Percentiles rank a stretch among this genome's conserved stretches.
phyloP scores from a whole-genome alignment of 148 eudicot species.

The Hydrangea macrophylla region DNA sequence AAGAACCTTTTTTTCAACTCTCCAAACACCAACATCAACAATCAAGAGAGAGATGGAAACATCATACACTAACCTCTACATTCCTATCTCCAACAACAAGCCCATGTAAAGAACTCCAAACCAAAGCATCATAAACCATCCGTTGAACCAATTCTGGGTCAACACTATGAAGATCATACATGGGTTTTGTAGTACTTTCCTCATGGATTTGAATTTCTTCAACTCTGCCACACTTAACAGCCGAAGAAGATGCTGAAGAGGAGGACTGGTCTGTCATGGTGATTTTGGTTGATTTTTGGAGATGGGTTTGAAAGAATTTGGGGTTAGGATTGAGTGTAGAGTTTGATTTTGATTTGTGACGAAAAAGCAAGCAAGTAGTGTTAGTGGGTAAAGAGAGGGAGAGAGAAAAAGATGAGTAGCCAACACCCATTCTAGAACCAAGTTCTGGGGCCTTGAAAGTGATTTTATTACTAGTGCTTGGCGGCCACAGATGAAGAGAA shows the following conservation, averaged over 20 bases:
- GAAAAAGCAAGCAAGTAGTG: slow-evolving; percentile 1
- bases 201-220: slow-evolving; percentile 25
- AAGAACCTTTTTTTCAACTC: neutral
- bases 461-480: neutral
- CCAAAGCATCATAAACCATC: slow-evolving; percentile 65
- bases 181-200: slow-evolving; percentile 22
- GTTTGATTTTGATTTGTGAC: slow-evolving; percentile 19
- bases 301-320: slow-evolving; percentile 7
- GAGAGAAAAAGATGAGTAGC: slow-evolving; percentile 15
- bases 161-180: slow-evolving; percentile 51
- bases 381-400: slow-evolving; percentile 15
- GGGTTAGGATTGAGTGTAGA: slow-evolving; percentile 3
- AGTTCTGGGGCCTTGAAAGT: neutral
- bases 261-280: slow-evolving; percentile 29
- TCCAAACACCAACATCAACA: neutral
- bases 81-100: slow-evolving; percentile 78
- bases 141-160: slow-evolving; percentile 54
- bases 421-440: slow-evolving; percentile 30
- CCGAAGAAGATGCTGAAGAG: slow-evolving; percentile 9
- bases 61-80: slow-evolving; percentile 45
- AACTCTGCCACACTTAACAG: slow-evolving; percentile 25
- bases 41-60: neutral
- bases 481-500: slow-evolving; percentile 1
- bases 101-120: slow-evolving; percentile 88
- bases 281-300: slow-evolving; percentile 6